Evolutionary conservation across 2,329 filamentous ascomycete species (phyloP).

Genomic region (Ophiostoma sp.): DNA sequence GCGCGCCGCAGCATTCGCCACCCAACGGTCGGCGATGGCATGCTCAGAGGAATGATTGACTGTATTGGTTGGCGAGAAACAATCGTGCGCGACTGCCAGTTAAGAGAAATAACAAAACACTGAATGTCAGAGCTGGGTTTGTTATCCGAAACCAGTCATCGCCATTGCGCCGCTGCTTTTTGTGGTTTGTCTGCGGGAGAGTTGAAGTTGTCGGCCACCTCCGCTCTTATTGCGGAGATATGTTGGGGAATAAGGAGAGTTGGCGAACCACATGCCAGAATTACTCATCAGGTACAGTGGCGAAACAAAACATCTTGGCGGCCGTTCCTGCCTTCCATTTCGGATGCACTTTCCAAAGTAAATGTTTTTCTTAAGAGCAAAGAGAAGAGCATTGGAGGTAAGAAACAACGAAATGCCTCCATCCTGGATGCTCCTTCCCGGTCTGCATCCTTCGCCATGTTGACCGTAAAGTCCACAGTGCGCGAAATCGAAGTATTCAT

Average conservation of each 20-base stretch:
- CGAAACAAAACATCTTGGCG: background rate
- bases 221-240: background rate
- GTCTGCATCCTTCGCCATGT: background rate
- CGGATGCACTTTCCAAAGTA: background rate
- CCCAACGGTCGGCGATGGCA: background rate
- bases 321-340: background rate
- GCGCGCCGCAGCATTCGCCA: conserved; percentile 16
- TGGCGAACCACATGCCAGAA: conserved; percentile 9
- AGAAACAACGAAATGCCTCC: background rate
- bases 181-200: background rate
- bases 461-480: conserved; percentile 1
- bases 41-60: background rate
- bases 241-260: background rate
- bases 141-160: background rate
- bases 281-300: conserved; percentile 24
- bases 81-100: background rate
- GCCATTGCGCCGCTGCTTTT: background rate
- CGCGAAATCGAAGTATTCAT: no score
- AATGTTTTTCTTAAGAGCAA: background rate
- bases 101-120: background rate
- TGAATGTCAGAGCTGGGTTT: background rate
- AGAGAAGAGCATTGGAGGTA: background rate
- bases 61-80: background rate
- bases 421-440: background rate
- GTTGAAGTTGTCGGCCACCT: conserved; percentile 20